Base-by-base conservation (phyloP, 2,329 filamentous ascomycete genomes). In the Exophiala aquamarina region DNA sequence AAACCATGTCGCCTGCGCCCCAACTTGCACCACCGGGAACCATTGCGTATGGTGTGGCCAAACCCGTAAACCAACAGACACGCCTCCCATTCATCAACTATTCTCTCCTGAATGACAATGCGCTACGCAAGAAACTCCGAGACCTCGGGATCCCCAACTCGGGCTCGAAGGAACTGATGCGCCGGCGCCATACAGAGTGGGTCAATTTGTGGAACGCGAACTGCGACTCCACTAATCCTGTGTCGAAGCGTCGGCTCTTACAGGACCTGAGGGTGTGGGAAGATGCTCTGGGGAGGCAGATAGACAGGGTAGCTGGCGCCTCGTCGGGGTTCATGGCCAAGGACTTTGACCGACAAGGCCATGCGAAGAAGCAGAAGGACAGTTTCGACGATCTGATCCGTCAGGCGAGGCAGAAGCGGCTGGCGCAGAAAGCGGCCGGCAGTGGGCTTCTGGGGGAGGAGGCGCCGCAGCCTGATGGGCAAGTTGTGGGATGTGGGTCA, bases 201-300 rank as follows among this genome's bases (percentile, higher is more conserved):
- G 78, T 93, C 41, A 96, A 93, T 29, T 71, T 98, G 14, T 96
- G 89, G 86, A 98, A 98, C 66, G 88, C 94, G 9, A 98, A 98
- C 64, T 95, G 90, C 68, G 93, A 98, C 66, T 86, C 91, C 2
- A 79, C 79, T 28, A 73, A 74, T 2, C 89, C 89, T 0, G 87
- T 86, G 63, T 74, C 75, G 9, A 89, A 87, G 54, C 62, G 70
- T 5, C 84, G 93, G 47, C 67, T 98, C 3, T 68, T 95, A 13
- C 81, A 79, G 11, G 92, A 97, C 50, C 67, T 98, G 10, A 86
- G 92, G 17, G 69, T 80, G 1, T 97, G 93, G 92, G 93, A 98
- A 67, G 78, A 83, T 35, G 92, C 87, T 0, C 83, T 94, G 54
- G 88, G 89, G 7, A 79, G 81, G n/a, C 52, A 55, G 26, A 23